Percentiles rank a stretch among this genome's conserved stretches.
phyloP scores from a whole-genome alignment of 805 yeast genomes.

The Isabelozyma rhagii region DNA sequence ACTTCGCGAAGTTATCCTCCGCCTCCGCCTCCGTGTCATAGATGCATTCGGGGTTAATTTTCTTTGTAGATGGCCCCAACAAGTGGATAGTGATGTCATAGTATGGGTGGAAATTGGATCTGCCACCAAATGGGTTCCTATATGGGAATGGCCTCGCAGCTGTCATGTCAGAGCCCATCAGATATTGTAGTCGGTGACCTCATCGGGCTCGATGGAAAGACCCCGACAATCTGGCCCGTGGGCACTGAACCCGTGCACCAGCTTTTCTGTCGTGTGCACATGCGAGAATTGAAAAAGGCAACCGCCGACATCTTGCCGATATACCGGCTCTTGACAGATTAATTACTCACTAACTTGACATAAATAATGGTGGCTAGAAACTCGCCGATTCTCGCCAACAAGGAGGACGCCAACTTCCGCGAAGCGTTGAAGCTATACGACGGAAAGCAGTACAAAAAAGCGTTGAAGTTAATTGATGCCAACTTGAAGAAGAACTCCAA shows the following conservation, averaged over 20 bases:
- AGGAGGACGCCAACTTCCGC: slow-evolving; percentile 74
- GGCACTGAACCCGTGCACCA: no score
- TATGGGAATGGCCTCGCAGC: no score
- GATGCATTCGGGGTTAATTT: not conserved
- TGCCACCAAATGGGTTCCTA: no score
- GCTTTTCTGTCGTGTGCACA: not conserved
- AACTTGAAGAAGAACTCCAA: slow-evolving; percentile 71
- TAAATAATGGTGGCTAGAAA: slow-evolving; percentile 17
- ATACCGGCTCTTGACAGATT: not conserved
- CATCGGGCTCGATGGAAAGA: no score
- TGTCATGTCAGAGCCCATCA: no score
- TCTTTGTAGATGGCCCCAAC: no score
- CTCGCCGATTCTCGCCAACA: slow-evolving; percentile 38
- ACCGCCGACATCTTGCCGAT: not conserved
- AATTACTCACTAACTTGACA: not conserved
- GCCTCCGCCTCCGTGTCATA: not conserved
- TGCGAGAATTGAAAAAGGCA: not conserved
- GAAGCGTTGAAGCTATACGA: slow-evolving; percentile 85
- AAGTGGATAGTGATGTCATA: no score
- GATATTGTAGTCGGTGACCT: no score
- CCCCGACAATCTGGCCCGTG: no score
- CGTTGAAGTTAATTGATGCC: slow-evolving; percentile 71
- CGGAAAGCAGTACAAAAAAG: slow-evolving; percentile 79
- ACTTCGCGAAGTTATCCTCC: not conserved
- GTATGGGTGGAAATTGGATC: no score